Percentiles rank a stretch among this genome's conserved stretches.
These are phyloP conservation scores for Yamadazyma epiphylla DNA, from an alignment of 1,139 yeast species.

Conservation along the genomic window DNA sequence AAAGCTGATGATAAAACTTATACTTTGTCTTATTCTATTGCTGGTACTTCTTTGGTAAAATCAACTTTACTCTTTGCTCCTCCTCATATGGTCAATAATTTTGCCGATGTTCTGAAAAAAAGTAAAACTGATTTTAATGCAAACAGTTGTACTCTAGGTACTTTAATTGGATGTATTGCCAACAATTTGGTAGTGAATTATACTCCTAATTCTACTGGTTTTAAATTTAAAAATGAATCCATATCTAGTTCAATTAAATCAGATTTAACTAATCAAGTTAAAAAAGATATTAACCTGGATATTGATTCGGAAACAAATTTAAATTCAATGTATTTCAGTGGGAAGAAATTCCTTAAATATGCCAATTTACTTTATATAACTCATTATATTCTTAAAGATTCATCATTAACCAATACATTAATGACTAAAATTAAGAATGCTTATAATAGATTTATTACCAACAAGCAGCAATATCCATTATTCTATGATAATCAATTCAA, in stretches of 20 bases:
- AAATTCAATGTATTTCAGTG: conserved; percentile 54
- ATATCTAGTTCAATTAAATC: conserved; percentile 18
- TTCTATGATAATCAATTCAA: conserved; percentile 60
- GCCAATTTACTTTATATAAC: conserved; percentile 59
- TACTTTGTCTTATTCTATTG: conserved; percentile 43
- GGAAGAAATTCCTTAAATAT: conserved; percentile 61
- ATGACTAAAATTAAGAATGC: conserved; percentile 50
- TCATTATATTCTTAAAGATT: conserved; percentile 47
- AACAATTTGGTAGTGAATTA: conserved; percentile 44
- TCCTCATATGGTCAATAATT: conserved; percentile 59
- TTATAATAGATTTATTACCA: conserved; percentile 47
- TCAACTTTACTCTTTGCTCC: conserved; percentile 55
- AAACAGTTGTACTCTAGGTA: conserved; percentile 58
- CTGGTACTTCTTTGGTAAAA: conserved; percentile 47
- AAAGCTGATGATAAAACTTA: conserved; percentile 33
- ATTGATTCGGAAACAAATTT: conserved; percentile 38
- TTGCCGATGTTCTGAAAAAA: conserved; percentile 28
- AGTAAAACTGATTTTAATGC: conserved; percentile 41
- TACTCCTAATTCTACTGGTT: conserved; percentile 8
- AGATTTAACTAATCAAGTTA: conserved; percentile 28
- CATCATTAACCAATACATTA: conserved; percentile 30
- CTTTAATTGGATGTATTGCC: conserved; percentile 53
- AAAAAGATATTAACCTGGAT: conserved; percentile 47
- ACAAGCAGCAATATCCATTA: conserved; percentile 53
- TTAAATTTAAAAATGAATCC: conserved; percentile 5